phyloP scores from a whole-genome alignment of 805 yeast genomes.

The Barnettozyma populi region DNA sequence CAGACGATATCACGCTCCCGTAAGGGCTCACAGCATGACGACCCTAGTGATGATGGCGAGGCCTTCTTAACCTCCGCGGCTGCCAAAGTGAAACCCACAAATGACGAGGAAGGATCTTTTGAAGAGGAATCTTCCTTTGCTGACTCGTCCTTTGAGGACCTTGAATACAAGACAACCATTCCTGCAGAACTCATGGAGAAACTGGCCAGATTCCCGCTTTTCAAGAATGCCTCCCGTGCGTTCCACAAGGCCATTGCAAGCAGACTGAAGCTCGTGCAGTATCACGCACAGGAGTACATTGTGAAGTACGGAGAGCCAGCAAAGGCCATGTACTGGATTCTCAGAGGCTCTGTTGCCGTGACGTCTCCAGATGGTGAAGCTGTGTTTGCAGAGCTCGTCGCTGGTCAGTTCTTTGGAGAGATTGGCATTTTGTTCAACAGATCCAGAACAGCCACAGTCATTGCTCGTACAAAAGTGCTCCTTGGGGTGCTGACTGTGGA shows the following conservation, averaged over 20 bases:
- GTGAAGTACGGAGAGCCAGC: constrained; percentile 70
- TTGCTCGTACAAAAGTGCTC: constrained; percentile 61
- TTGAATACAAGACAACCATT: constrained; percentile 13
- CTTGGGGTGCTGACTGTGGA: constrained; percentile 66
- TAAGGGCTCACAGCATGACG: neutral
- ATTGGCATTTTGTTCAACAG: constrained; percentile 71
- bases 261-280: constrained; percentile 52
- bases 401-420: constrained; percentile 75
- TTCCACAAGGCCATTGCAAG: constrained; percentile 57
- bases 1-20: neutral
- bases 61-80: too few relatives aligned
- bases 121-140: too few relatives aligned
- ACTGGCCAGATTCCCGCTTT: constrained; percentile 56
- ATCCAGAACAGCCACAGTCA: constrained; percentile 75
- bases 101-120: neutral
- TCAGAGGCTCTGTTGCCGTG: constrained; percentile 71
- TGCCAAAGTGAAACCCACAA: neutral
- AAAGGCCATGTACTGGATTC: constrained; percentile 73
- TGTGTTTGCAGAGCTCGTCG: constrained; percentile 59
- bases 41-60: neutral
- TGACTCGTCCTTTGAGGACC: neutral
- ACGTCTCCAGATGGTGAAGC: constrained; percentile 76
- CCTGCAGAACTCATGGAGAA: constrained; percentile 54
- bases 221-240: constrained; percentile 59
- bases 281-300: constrained; percentile 63